phyloP scores from a whole-genome alignment of 768 basidiomycete genomes.

The Basidioascus undulatus region DNA sequence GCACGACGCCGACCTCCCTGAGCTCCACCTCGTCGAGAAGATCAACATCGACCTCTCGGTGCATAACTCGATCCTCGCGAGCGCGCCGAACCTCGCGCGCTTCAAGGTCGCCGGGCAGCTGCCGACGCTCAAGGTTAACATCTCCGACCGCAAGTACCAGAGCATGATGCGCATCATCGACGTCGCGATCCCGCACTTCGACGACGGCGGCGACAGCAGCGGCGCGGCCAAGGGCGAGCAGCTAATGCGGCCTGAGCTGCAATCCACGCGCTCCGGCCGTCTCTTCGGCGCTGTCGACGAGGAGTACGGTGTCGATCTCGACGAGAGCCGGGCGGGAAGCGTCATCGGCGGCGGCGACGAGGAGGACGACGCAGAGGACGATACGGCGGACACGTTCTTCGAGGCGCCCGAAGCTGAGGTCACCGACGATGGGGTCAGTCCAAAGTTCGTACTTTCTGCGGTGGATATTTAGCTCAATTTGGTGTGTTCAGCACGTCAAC shows the following conservation, averaged over 20 bases:
- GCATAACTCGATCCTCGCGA: conserved; percentile 78
- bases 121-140: conserved; percentile 65
- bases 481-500: conserved; percentile 21
- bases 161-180: conserved; percentile 78
- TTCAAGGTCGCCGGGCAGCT: conserved; percentile 79
- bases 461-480: conserved; percentile 17
- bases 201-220: conserved; percentile 20
- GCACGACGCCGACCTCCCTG: conserved; percentile 23
- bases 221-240: conserved; percentile 9
- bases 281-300: conserved; percentile 22
- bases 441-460: background rate
- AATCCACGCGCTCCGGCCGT: background rate
- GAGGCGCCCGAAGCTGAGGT: conserved; percentile 8
- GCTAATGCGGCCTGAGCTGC: background rate
- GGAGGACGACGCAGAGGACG: conserved; percentile 28
- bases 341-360: conserved; percentile 21
- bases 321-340: conserved; percentile 15
- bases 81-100: conserved; percentile 50
- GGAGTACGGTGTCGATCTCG: conserved; percentile 43
- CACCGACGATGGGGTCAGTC: conserved; percentile 11
- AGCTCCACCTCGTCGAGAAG: conserved; percentile 70
- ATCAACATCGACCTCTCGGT: conserved; percentile 72
- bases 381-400: conserved; percentile 14
- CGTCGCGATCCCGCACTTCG: conserved; percentile 61
- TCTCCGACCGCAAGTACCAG: conserved; percentile 77